Evolutionary conservation across 2,329 filamentous ascomycete species (phyloP), one percentile per base, ranked within the genome.

Genomic region (Fusarium sp.): DNA sequence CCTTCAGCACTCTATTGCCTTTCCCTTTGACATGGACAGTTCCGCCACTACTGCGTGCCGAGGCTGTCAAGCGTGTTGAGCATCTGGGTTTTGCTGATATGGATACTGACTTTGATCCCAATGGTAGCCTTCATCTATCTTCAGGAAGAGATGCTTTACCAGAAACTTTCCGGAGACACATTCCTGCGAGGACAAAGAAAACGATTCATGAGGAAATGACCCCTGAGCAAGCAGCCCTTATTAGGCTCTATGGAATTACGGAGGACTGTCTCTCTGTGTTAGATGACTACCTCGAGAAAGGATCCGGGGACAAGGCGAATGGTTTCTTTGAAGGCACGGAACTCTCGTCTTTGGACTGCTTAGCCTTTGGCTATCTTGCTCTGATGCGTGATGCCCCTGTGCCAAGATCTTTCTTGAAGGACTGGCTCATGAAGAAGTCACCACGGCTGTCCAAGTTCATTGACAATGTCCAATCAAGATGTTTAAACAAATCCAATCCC

Each of bases 11-110:
- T 8, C 87, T 98, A 58, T 88, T 98, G 38, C 88, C 92, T 39
- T 97, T 96, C 84, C 94, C 96, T 20, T 86, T 94, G 66, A 94
- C 94, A 73, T 99, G 96, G 88, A 92, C 92, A 41, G 84, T 97
- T 8, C 94, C 94, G 4, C 90, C 92, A 1, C 84, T 88, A 57
- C 84, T 93, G 55, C 92, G 94, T 49, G 84, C 89, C 13, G 85
- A 88, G 37, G 94, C 94, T 29, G 87, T 92, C 74, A 80, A 84
- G 66, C 86, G 91, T 68, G 94, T 93, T 12, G 87, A 88, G 57
- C 88, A 92, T 72, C 84, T 93, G 5, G 90, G 90, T 16, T 84
- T 95, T 55, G 89, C 89, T 12, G 86, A 88, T 35, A 81, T 94
- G 38, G 91, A 93, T 73, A 84, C 89, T 33, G 88, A 91, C 74